A percentile compares a stretch with the other conserved stretches of the same genome.
Conservation (phyloP, 768 basidiomycete genomes). For the Fistulinella prunicolor region DNA sequence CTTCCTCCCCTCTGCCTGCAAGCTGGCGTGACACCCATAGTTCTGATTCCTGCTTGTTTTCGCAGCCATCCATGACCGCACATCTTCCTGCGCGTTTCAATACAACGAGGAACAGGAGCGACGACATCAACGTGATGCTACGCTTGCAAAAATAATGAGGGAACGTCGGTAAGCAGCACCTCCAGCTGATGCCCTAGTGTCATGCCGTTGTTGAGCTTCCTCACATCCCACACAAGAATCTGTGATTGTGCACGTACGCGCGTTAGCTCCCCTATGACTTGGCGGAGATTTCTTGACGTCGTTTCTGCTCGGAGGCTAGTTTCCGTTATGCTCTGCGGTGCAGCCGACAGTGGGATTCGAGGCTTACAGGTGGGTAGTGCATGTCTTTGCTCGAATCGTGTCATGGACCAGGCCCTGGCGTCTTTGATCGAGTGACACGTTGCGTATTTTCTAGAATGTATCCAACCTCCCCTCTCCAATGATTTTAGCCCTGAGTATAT, state of each 20-base stretch:
- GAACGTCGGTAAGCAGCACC: slow-evolving; percentile 21
- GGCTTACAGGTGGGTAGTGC: slow-evolving; percentile 24
- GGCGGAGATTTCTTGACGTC: slow-evolving; percentile 21
- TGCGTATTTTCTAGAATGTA: slow-evolving; percentile 25
- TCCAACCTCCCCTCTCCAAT: slow-evolving; percentile 3
- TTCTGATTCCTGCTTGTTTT: slow-evolving; percentile 21
- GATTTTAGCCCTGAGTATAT: slow-evolving; percentile 12
- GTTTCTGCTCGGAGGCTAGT: slow-evolving; percentile 10
- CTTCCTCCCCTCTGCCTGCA: slow-evolving; percentile 27
- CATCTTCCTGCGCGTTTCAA: slow-evolving; percentile 25
- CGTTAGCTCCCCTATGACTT: slow-evolving; percentile 18
- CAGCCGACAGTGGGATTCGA: slow-evolving; percentile 15
- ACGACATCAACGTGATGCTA: slow-evolving; percentile 29
- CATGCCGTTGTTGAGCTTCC: slow-evolving; percentile 12
- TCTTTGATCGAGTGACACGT: slow-evolving; percentile 24
- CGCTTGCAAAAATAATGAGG: slow-evolving; percentile 22
- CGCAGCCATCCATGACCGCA: slow-evolving; percentile 23
- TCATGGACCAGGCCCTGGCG: slow-evolving; percentile 11
- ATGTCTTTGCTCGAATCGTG: slow-evolving; percentile 15
- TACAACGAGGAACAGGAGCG: slow-evolving; percentile 21
- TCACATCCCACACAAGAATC: slow-evolving; percentile 20
- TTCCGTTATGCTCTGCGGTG: slow-evolving; percentile 24
- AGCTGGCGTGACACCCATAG: slow-evolving; percentile 20
- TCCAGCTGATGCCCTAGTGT: slow-evolving; percentile 8
- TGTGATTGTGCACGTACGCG: slow-evolving; percentile 20